Base-by-base conservation (phyloP, 2,329 filamentous ascomycete species). In the Fusarium veterinarium region DNA sequence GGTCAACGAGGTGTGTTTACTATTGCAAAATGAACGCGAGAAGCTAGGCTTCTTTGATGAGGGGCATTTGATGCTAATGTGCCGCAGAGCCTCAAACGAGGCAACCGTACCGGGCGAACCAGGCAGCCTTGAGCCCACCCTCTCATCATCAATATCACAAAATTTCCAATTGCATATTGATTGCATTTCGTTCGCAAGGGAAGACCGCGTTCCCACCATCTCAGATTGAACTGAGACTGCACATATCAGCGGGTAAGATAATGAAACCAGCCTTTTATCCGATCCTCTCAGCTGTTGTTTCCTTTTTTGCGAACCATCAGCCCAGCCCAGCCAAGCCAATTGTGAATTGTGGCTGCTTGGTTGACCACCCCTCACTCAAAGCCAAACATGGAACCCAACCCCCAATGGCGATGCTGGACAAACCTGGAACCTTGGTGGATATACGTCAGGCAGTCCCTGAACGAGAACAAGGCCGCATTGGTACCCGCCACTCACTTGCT, bases 61-160 rank as follows among this genome's bases (percentile, higher is more conserved):
- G 40, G 61, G 64, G 52, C 49, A 38, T 28, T 38, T 20, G 42
- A 38, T 25, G 19, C 45, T 67, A 49, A 67, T 23, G 17, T 14
- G 16, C 28, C 16, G 45, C 64, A 67, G 64, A 67, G 64, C 64
- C 64, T 31, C 64, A 67, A 28, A 8, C 12, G 14, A 53, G 48
- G 41, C 41, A 64, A 16, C 46, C 46, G 10, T 28, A 25, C 8
- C 31, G 31, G 61, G 64, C 64, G 64, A 67, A 53, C 64, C 64
- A 67, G 23, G 45, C 51, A 23, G 23, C 48, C 59, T 17, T 11
- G 13, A n/a, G 28, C 45, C 45, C 45, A 48, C n/a, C 40, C 20
- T 25, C 35, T 14, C 49, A 61, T 42, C 55, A 37, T 38, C 28
- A n/a, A 60, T 23, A 41, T 46, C 35, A 63, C 37, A 53, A 31